Percentiles rank a stretch among this genome's conserved stretches.
Evolutionary conservation across 148 eudicot species (phyloP).

Genomic region (Cornus kousa): DNA sequence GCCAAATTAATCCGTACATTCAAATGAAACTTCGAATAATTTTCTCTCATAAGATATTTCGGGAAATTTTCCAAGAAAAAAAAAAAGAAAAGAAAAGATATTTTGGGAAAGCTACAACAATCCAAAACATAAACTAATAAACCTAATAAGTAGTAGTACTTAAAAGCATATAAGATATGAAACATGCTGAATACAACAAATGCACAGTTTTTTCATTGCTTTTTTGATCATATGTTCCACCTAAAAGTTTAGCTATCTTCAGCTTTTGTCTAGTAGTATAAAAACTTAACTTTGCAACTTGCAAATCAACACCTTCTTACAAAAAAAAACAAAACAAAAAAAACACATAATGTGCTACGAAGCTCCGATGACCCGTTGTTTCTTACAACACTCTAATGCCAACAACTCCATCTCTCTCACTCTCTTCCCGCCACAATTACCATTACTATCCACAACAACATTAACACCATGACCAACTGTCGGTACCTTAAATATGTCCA

Average conservation of each 20-base stretch:
- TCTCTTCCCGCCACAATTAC: slow-evolving; percentile 30
- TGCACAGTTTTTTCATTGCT: slow-evolving; percentile 3
- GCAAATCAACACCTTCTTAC: background rate
- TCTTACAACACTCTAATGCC: slow-evolving; percentile 32
- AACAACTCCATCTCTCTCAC: slow-evolving; percentile 39
- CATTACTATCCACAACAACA: background rate
- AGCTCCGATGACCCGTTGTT: slow-evolving; percentile 39
- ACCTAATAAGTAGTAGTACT: background rate
- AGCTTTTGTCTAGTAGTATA: slow-evolving; percentile 3
- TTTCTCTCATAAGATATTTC: background rate
- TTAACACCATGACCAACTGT: background rate
- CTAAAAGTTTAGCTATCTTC: slow-evolving; percentile 14
- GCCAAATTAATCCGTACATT: too few relatives aligned
- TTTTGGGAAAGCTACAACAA: background rate
- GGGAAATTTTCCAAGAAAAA: too few relatives aligned
- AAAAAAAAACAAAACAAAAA: background rate
- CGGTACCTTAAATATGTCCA: slow-evolving; percentile 50
- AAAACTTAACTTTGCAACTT: background rate
- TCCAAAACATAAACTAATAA: too few relatives aligned
- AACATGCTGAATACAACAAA: background rate
- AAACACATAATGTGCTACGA: slow-evolving; percentile 23
- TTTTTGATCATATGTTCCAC: background rate
- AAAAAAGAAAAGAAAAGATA: too few relatives aligned
- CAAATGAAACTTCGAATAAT: too few relatives aligned
- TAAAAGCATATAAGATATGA: too few relatives aligned